Conservation (phyloP, 2,329 filamentous ascomycete species). For the Stachybotrys chartarum region DNA sequence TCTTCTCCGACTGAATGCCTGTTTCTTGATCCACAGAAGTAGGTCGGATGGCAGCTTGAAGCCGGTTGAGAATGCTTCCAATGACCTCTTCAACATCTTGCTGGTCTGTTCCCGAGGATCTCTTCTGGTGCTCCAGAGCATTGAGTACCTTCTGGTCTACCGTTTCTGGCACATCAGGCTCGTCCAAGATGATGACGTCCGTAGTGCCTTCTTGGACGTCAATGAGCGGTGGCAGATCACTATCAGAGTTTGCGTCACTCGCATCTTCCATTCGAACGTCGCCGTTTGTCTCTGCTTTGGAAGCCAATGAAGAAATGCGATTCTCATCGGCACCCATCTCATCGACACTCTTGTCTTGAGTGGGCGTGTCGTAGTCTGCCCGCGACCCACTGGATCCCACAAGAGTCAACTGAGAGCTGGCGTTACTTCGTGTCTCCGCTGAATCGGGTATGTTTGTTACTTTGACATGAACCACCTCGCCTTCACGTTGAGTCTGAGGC, state of each 20-base stretch:
- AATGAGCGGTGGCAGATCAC: slow-evolving; percentile 8
- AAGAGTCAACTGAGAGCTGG: slow-evolving; percentile 33
- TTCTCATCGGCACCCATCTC: not conserved
- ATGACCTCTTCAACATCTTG: slow-evolving; percentile 97
- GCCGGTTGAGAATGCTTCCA: slow-evolving; percentile 80
- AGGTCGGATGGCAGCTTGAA: slow-evolving; percentile 81
- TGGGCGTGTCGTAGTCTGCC: not conserved
- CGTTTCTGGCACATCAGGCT: slow-evolving; percentile 14
- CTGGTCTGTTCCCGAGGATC: slow-evolving; percentile 56
- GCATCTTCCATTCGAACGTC: not conserved
- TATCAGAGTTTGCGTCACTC: not conserved
- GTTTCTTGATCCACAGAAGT: slow-evolving; percentile 52
- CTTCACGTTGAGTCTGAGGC: slow-evolving; percentile 13
- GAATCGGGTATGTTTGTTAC: slow-evolving; percentile 20
- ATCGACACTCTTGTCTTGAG: not conserved
- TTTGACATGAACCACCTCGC: slow-evolving; percentile 26
- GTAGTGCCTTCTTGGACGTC: slow-evolving; percentile 16
- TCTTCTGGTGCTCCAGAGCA: slow-evolving; percentile 37
- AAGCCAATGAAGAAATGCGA: too few relatives aligned
- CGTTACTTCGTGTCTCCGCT: slow-evolving; percentile 35
- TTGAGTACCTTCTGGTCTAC: slow-evolving; percentile 39
- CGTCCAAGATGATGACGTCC: not conserved
- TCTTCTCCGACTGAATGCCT: slow-evolving; percentile 72
- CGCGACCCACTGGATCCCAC: not conserved
- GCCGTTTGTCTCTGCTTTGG: not conserved